Evolutionary conservation across 495 filamentous ascomycete species (phyloP).

Genomic region (Lasiosphaeria miniovina): DNA sequence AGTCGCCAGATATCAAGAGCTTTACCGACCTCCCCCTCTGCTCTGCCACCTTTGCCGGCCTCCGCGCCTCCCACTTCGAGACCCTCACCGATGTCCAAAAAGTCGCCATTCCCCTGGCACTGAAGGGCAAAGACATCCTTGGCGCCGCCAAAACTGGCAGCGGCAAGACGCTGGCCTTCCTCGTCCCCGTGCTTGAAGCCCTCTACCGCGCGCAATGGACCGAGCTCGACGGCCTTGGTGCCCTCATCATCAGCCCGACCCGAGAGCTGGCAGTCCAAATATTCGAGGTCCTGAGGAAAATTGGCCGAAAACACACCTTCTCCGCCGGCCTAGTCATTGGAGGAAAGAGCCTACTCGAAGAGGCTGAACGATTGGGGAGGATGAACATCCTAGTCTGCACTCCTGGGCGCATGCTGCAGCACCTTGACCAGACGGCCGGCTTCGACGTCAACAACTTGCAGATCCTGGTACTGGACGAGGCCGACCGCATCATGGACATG

Average conservation of each 20-base stretch:
- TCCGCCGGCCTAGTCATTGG: constrained; percentile 93
- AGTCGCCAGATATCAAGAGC: constrained; percentile 45
- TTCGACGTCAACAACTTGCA: constrained; percentile 89
- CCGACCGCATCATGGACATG: constrained; percentile 97
- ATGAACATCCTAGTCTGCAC: constrained; percentile 99
- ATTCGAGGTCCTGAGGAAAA: constrained; percentile 88
- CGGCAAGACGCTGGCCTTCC: constrained; percentile 93
- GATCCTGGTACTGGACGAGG: constrained; percentile 93
- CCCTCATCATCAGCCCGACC: constrained; percentile 90
- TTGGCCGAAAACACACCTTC: constrained; percentile 85
- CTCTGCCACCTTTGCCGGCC: constrained; percentile 71
- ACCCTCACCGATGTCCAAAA: constrained; percentile 88
- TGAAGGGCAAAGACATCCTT: constrained; percentile 86
- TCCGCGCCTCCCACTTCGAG: constrained; percentile 86
- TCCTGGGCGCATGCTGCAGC: constrained; percentile 90
- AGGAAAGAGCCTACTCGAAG: constrained; percentile 86
- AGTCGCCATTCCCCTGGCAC: constrained; percentile 75
- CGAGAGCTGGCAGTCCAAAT: constrained; percentile 96
- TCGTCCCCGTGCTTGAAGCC: constrained; percentile 89
- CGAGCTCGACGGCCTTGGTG: constrained; percentile 85
- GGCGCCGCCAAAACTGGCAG: constrained; percentile 96
- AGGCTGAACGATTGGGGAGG: constrained; percentile 76
- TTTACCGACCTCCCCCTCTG: constrained; percentile 88
- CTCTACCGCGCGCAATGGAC: constrained; percentile 91
- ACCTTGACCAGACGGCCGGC: constrained; percentile 88